Evolutionary conservation across 23 red algal species (phyloP).

Genomic region (Gracilaria domingensis): DNA sequence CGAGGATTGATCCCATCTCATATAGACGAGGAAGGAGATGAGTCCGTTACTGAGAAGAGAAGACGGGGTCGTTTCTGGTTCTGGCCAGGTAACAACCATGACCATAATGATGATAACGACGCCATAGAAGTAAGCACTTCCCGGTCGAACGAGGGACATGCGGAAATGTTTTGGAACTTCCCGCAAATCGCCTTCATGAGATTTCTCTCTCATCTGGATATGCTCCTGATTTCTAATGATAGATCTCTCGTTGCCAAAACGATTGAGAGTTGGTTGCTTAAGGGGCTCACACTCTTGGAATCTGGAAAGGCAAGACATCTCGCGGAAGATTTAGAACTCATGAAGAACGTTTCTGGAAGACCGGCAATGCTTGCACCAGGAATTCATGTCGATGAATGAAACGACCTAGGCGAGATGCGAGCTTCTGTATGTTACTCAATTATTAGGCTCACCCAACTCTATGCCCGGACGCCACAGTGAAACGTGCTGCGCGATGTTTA

Average conservation of each 20-base stretch:
- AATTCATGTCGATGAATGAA: constrained; percentile 53
- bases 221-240: constrained; percentile 10
- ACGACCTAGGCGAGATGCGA: background rate
- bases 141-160: background rate
- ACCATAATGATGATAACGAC: constrained; percentile 25
- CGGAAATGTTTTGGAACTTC: background rate
- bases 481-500: background rate
- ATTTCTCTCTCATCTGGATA: background rate
- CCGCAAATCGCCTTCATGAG: background rate
- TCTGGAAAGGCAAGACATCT: constrained; percentile 14
- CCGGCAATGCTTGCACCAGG: constrained; percentile 54
- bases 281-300: background rate
- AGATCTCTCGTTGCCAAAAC: background rate
- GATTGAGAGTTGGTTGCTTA: background rate
- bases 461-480: too few species aligned
- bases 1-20: constrained; percentile 58
- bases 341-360: constrained; percentile 33
- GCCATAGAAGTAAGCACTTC: constrained; percentile 17
- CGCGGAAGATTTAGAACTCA: constrained; percentile 31
- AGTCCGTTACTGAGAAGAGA: constrained; percentile 46
- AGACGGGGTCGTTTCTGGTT: constrained; percentile 32
- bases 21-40: constrained; percentile 74
- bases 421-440: background rate
- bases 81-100: background rate
- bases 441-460: too few species aligned